phyloP scores from a whole-genome alignment of 129 eudicot species.

The Mikania micrantha region DNA sequence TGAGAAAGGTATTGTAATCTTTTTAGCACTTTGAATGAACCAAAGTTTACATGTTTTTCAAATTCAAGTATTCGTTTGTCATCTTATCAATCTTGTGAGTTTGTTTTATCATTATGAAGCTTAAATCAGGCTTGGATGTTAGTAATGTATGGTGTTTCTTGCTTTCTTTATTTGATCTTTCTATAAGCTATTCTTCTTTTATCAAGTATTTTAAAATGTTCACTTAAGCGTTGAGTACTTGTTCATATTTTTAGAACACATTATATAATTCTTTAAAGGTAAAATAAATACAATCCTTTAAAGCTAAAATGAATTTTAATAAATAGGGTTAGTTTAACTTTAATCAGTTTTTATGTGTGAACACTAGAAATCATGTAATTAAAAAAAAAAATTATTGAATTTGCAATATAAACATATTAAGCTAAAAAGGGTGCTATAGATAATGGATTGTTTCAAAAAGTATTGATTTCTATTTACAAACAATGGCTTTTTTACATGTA shows the following conservation, averaged over 20 bases:
- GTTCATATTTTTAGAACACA: neutral
- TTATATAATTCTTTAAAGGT: no score
- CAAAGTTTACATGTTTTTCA: neutral
- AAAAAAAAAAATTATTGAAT: no score
- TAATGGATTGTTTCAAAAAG: no score
- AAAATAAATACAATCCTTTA: no score
- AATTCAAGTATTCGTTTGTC: neutral
- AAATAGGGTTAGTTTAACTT: no score
- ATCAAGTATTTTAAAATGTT: neutral
- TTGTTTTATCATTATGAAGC: conserved; percentile 6
- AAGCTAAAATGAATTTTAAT: no score
- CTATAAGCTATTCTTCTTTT: neutral
- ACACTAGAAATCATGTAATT: no score
- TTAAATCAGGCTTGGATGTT: neutral
- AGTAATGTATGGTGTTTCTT: neutral
- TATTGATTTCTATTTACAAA: no score
- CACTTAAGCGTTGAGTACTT: neutral
- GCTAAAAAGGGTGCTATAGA: no score
- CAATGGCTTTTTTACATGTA: no score
- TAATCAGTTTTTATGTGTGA: no score
- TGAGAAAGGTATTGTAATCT: conserved; percentile 57
- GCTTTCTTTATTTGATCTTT: neutral
- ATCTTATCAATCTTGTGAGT: neutral
- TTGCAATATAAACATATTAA: no score
- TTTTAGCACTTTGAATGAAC: neutral